Evolutionary conservation across 108 stramenopile species (phyloP).

Genomic region (Mediolabrus comicus): DNA sequence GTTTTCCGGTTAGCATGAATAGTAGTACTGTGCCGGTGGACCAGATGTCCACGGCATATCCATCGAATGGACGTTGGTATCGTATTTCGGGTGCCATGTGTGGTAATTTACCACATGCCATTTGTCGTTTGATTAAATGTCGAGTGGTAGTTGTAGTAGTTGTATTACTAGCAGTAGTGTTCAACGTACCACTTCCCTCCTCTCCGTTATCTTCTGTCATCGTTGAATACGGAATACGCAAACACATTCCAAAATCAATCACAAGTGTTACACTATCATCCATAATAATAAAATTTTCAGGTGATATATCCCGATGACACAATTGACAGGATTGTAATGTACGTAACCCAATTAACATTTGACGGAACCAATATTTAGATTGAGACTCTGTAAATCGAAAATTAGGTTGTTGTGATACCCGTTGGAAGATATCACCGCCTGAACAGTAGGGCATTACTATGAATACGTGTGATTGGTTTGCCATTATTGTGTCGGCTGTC

Average conservation of each 20-base stretch:
- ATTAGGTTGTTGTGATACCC: conserved; percentile 17
- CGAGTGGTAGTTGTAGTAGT: no score
- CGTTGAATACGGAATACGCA: conserved; percentile 65
- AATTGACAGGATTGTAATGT: conserved; percentile 65
- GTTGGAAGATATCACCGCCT: conserved; percentile 30
- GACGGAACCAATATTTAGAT: conserved; percentile 71
- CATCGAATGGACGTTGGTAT: conserved; percentile 41
- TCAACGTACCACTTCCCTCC: no score
- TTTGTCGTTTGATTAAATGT: conserved; percentile 31
- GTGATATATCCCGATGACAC: conserved; percentile 76
- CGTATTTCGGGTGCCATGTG: conserved; percentile 66
- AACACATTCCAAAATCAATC: conserved; percentile 85
- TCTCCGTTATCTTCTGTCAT: conserved; percentile 11
- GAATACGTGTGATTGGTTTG: conserved; percentile 21
- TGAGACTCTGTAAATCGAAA: conserved; percentile 61
- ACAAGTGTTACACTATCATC: conserved; percentile 59
- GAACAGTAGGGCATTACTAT: conserved; percentile 46
- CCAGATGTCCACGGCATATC: conserved; percentile 65
- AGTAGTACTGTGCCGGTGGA: conserved; percentile 62
- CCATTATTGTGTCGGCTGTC: conserved; percentile 39
- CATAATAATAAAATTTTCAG: conserved; percentile 67
- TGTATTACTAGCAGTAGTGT: not conserved
- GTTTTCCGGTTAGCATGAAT: conserved; percentile 53
- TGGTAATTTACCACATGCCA: conserved; percentile 57
- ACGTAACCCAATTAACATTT: conserved; percentile 74